phyloP scores from a whole-genome alignment of 1,284 basidiomycete species.

The Ustilago bromivora region DNA sequence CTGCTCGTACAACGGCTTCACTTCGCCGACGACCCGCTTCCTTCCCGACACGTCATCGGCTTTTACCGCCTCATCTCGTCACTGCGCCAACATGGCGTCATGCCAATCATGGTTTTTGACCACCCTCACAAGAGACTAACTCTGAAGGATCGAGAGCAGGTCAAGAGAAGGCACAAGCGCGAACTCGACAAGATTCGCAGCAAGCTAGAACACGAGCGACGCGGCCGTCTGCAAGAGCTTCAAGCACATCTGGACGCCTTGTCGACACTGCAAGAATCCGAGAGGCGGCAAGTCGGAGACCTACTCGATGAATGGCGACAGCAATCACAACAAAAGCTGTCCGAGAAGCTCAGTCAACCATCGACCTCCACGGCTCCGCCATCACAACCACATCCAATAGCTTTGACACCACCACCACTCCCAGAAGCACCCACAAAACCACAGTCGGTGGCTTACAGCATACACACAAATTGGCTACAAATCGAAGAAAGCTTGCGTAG shows the following conservation, averaged over 20 bases:
- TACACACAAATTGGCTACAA: conserved; percentile 36
- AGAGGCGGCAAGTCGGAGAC: conserved; percentile 38
- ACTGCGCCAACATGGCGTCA: conserved; percentile 44
- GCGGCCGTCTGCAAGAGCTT: conserved; percentile 29
- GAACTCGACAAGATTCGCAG: conserved; percentile 46
- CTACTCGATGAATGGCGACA: conserved; percentile 34
- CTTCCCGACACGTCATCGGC: conserved; percentile 58
- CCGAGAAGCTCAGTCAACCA: not conserved
- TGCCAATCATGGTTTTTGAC: conserved; percentile 64
- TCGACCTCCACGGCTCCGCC: not conserved
- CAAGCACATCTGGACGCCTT: conserved; percentile 29
- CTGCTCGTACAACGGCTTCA: conserved; percentile 53
- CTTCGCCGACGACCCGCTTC: conserved; percentile 55
- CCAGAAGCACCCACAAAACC: conserved; percentile 12
- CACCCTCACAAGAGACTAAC: conserved; percentile 54
- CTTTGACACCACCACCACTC: conserved; percentile 7
- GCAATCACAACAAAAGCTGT: not conserved
- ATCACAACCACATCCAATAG: not conserved
- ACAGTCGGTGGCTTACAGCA: conserved; percentile 32
- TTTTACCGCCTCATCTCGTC: conserved; percentile 55
- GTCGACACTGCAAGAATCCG: conserved; percentile 17
- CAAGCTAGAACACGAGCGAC: conserved; percentile 39
- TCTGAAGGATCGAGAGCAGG: conserved; percentile 54
- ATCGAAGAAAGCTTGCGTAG: conserved; percentile 24
- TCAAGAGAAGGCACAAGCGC: conserved; percentile 48